Evolutionary conservation across 2,329 filamentous ascomycete species (phyloP).

Genomic region (Pyricularia grisea): DNA sequence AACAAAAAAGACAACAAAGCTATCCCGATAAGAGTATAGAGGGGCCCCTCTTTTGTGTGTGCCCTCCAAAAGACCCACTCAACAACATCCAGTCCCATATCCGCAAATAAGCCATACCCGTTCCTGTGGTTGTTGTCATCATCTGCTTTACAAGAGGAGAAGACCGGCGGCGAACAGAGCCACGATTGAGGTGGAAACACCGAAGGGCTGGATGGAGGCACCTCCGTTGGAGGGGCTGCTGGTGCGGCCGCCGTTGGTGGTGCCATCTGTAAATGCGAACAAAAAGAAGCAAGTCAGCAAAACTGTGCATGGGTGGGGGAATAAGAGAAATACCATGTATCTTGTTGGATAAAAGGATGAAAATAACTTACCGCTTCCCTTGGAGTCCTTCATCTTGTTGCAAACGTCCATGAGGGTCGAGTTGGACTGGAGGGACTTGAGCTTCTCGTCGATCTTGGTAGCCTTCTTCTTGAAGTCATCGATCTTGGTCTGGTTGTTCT

Average conservation of each 20-base stretch:
- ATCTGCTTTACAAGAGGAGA: conserved; percentile 4
- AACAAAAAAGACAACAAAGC: not conserved
- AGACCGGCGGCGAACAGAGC: conserved; percentile 6
- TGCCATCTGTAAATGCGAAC: not conserved
- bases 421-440: conserved; percentile 22
- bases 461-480: conserved; percentile 22
- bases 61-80: not conserved
- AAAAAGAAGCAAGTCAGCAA: not conserved
- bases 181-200: conserved; percentile 2
- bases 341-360: not conserved
- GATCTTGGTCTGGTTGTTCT: conserved; percentile 24
- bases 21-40: not conserved
- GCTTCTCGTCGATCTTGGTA: conserved; percentile 15
- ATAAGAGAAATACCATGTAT: not conserved
- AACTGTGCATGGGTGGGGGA: not conserved
- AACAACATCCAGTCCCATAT: not conserved
- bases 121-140: not conserved
- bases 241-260: not conserved
- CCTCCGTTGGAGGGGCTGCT: not conserved
- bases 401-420: conserved; percentile 18
- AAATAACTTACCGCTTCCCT: not conserved
- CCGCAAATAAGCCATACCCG: not conserved
- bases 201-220: not conserved
- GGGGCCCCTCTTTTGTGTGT: not conserved
- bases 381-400: not conserved